These are phyloP conservation scores for Celoporthe dispersa DNA, from an alignment of 2,329 filamentous ascomycete species.

Conservation along the genomic window DNA sequence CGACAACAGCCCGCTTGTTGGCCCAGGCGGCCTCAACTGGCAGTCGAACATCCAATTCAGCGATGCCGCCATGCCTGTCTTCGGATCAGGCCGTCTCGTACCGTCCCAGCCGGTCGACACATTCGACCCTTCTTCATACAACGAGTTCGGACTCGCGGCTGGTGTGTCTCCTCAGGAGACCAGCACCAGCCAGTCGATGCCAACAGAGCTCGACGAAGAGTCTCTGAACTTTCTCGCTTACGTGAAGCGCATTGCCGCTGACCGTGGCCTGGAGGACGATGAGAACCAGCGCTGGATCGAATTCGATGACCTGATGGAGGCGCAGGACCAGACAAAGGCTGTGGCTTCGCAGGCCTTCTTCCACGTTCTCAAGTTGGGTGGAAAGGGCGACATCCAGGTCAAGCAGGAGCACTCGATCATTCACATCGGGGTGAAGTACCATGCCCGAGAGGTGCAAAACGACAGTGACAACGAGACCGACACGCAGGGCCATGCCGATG, in stretches of 20 bases:
- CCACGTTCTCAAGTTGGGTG: constrained; percentile 73
- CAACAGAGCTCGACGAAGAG: constrained; percentile 48
- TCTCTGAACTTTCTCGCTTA: constrained; percentile 52
- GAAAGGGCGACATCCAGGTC: constrained; percentile 65
- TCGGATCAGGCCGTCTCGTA: constrained; percentile 41
- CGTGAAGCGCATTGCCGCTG: constrained; percentile 41
- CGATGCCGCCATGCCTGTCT: constrained; percentile 43
- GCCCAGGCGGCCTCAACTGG: constrained; percentile 41
- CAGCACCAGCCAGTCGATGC: constrained; percentile 39
- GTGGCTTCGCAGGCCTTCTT: constrained; percentile 78
- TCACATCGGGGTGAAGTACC: not conserved
- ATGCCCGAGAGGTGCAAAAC: not conserved
- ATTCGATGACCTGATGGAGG: constrained; percentile 73
- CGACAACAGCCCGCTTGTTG: constrained; percentile 45
- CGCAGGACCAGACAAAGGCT: constrained; percentile 54
- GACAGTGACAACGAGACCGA: not conserved
- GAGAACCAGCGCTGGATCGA: constrained; percentile 54
- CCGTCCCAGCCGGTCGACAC: constrained; percentile 37
- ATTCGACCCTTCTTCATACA: constrained; percentile 35
- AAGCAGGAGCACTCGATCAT: constrained; percentile 54
- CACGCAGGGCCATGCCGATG: not conserved
- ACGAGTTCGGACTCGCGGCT: constrained; percentile 32
- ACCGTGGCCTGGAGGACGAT: constrained; percentile 38
- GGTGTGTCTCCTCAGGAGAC: constrained; percentile 31
- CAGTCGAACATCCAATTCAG: constrained; percentile 53